Percentiles rank a stretch among this genome's conserved stretches.
phyloP scores from a whole-genome alignment of 495 filamentous ascomycete genomes.

The Amorphotheca resinae region DNA sequence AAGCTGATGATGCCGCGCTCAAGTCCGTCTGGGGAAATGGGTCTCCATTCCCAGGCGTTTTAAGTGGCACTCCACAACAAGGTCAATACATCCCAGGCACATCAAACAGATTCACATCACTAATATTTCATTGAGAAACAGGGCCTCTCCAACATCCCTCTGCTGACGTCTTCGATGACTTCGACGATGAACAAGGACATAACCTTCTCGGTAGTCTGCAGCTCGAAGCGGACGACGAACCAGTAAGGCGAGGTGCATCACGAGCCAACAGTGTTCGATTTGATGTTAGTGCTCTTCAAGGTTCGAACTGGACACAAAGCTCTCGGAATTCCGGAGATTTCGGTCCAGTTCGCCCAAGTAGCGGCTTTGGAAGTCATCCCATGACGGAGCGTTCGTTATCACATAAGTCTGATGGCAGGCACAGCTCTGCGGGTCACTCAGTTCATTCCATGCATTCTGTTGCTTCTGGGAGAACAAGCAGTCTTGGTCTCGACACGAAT shows the following conservation, averaged over 20 bases:
- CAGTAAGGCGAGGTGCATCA: constrained; percentile 71
- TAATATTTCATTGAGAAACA: constrained; percentile 28
- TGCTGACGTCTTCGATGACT: constrained; percentile 67
- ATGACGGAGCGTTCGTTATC: constrained; percentile 71
- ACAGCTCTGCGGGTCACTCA: constrained; percentile 81
- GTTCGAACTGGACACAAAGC: constrained; percentile 68
- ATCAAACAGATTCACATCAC: constrained; percentile 5
- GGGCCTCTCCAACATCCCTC: constrained; percentile 62
- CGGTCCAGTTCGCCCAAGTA: constrained; percentile 62
- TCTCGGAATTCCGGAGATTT: constrained; percentile 70
- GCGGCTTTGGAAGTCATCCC: constrained; percentile 68
- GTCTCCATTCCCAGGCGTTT: constrained; percentile 67
- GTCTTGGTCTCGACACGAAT: constrained; percentile 64
- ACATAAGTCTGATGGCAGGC: constrained; percentile 92
- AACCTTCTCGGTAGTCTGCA: constrained; percentile 62
- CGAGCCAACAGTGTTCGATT: constrained; percentile 98
- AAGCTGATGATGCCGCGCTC: constrained; percentile 66
- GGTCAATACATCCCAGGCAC: constrained; percentile 36
- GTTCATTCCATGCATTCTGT: constrained; percentile 51
- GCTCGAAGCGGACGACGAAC: constrained; percentile 81
- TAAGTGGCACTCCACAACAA: constrained; percentile 69
- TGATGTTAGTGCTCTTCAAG: constrained; percentile 89
- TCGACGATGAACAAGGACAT: constrained; percentile 67
- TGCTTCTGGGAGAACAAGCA: constrained; percentile 68
- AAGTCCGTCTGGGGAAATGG: constrained; percentile 84